Percentiles rank a stretch among this genome's conserved stretches.
These are phyloP conservation scores for Piromyces sp. DNA, from an alignment of 192 early-diverging fungal genomes.

Conservation along the genomic window DNA sequence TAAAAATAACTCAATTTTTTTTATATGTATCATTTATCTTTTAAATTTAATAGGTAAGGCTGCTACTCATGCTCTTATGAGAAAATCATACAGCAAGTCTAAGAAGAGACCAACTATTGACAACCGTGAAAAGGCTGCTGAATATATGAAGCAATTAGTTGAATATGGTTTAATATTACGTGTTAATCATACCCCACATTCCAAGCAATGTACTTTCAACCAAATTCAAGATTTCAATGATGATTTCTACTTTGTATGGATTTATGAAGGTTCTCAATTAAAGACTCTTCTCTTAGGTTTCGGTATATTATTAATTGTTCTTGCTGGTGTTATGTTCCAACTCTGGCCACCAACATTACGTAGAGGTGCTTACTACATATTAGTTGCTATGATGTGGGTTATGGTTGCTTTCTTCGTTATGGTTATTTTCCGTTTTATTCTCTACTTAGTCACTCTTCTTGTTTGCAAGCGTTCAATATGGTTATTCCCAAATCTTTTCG, in stretches of 20 bases:
- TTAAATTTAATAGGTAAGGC: not conserved
- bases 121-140: conserved; percentile 36
- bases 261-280: conserved; percentile 80
- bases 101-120: conserved; percentile 40
- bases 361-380: conserved; percentile 77
- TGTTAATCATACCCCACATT: conserved; percentile 37
- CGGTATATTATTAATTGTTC: conserved; percentile 55
- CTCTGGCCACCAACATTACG: conserved; percentile 76
- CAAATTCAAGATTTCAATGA: conserved; percentile 50
- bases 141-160: conserved; percentile 46
- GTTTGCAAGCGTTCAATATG: conserved; percentile 68
- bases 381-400: conserved; percentile 57
- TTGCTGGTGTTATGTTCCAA: conserved; percentile 94
- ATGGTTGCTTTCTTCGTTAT: conserved; percentile 79
- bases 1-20: no score
- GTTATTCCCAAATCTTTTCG: conserved; percentile 96
- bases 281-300: conserved; percentile 58
- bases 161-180: conserved; percentile 57
- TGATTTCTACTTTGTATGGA: conserved; percentile 79
- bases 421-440: conserved; percentile 67
- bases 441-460: conserved; percentile 59
- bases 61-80: not conserved
- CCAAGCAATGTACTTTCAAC: conserved; percentile 22
- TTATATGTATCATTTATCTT: no score
- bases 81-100: not conserved